phyloP scores from a whole-genome alignment of 495 filamentous ascomycete genomes.

The Aspergillus nidulans region DNA sequence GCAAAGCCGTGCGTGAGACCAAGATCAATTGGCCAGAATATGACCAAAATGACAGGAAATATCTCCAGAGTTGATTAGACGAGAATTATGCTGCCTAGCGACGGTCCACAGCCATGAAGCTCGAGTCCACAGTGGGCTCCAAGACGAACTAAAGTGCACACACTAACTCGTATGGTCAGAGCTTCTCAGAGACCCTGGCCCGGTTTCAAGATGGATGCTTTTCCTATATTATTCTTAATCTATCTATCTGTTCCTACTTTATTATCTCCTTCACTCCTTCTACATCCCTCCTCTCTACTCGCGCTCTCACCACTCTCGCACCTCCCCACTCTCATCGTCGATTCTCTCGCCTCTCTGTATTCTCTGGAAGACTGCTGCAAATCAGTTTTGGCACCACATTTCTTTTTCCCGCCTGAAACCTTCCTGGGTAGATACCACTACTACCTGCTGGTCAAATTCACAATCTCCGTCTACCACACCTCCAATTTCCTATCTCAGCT shows the following conservation, averaged over 20 bases:
- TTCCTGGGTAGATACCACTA: neutral
- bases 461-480: conserved; percentile 15
- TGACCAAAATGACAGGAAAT: neutral
- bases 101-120: conserved; percentile 15
- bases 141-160: neutral
- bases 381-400: conserved; percentile 7
- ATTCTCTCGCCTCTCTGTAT: neutral
- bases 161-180: conserved; percentile 19
- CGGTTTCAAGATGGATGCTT: conserved; percentile 24
- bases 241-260: neutral
- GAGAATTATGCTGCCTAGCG: conserved; percentile 24
- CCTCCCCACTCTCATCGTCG: conserved; percentile 2
- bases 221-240: conserved; percentile 11
- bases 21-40: too few species aligned
- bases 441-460: conserved; percentile 26
- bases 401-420: conserved; percentile 9
- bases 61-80: conserved; percentile 1
- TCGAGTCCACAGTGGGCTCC: conserved; percentile 14
- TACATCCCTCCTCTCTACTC: neutral
- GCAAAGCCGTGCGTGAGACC: too few species aligned
- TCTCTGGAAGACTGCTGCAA: conserved; percentile 25
- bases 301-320: neutral
- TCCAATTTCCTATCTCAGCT: neutral
- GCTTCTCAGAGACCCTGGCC: conserved; percentile 28
- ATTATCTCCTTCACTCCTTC: neutral